Evolutionary conservation across 73 alveolate species (phyloP).

Genomic region (Tetrahymena borealis): DNA sequence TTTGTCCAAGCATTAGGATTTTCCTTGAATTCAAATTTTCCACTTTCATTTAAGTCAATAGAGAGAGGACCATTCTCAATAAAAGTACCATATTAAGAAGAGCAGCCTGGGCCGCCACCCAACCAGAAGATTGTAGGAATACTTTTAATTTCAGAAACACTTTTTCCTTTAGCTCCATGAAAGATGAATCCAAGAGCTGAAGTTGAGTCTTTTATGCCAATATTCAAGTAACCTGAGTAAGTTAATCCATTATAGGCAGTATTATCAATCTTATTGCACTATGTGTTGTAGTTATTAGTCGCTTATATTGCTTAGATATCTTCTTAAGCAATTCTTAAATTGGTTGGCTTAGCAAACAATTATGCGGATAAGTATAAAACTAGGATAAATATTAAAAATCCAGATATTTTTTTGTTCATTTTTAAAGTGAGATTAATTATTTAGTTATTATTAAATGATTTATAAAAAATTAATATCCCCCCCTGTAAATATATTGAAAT

Average conservation of each 20-base stretch:
- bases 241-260: background rate
- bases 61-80: constrained; percentile 29
- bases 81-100: constrained; percentile 38
- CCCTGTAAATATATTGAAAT: too few relatives aligned
- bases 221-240: constrained; percentile 32
- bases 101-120: constrained; percentile 47
- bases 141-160: background rate
- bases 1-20: constrained; percentile 14
- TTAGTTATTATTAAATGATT: too few relatives aligned
- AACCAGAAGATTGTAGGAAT: constrained; percentile 18
- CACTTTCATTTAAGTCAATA: background rate
- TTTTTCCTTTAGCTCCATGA: constrained; percentile 25
- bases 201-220: background rate
- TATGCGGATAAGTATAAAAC: too few relatives aligned
- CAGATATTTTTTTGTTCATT: too few relatives aligned
- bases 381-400: too few relatives aligned
- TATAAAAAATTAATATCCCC: too few relatives aligned
- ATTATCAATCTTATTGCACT: too few relatives aligned
- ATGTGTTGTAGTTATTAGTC: too few relatives aligned
- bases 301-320: too few relatives aligned
- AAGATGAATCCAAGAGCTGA: constrained; percentile 26
- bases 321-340: too few relatives aligned
- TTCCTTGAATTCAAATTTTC: background rate
- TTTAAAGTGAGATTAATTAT: too few relatives aligned
- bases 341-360: too few relatives aligned